Conservation (phyloP, 805 yeast genomes). For the Pichia heedii region DNA sequence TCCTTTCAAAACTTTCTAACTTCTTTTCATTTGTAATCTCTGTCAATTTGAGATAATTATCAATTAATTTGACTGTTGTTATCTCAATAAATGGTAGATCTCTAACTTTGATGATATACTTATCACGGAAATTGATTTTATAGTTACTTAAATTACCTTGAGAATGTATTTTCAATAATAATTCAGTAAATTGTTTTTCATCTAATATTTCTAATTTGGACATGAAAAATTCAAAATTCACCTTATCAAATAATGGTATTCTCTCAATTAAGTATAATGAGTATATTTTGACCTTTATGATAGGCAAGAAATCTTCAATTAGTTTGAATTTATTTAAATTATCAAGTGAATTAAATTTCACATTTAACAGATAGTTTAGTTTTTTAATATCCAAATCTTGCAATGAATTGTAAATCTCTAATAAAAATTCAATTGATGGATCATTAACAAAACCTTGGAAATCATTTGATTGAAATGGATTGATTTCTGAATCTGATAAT, state of each 20-base stretch:
- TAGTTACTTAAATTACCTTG: constrained; percentile 18
- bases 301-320: constrained; percentile 18
- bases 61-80: not conserved
- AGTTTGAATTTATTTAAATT: constrained; percentile 10
- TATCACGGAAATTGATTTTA: constrained; percentile 20
- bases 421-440: constrained; percentile 14
- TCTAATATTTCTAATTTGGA: constrained; percentile 13
- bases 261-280: constrained; percentile 17
- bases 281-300: constrained; percentile 19
- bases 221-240: constrained; percentile 16
- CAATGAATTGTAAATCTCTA: constrained; percentile 22
- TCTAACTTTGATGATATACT: constrained; percentile 6
- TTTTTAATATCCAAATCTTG: constrained; percentile 18
- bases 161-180: constrained; percentile 19
- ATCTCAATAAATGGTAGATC: constrained; percentile 4
- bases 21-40: not conserved
- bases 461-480: constrained; percentile 68
- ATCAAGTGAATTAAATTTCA: constrained; percentile 7
- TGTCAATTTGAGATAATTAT: not conserved
- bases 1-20: not conserved
- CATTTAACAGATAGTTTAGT: constrained; percentile 15
- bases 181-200: constrained; percentile 12
- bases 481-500: constrained; percentile 54
- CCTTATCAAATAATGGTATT: constrained; percentile 16
- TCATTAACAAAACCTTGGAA: constrained; percentile 32